Evolutionary conservation across 1,284 basidiomycete genomes (phyloP).

Genomic region (Hortiboletus rubellus): DNA sequence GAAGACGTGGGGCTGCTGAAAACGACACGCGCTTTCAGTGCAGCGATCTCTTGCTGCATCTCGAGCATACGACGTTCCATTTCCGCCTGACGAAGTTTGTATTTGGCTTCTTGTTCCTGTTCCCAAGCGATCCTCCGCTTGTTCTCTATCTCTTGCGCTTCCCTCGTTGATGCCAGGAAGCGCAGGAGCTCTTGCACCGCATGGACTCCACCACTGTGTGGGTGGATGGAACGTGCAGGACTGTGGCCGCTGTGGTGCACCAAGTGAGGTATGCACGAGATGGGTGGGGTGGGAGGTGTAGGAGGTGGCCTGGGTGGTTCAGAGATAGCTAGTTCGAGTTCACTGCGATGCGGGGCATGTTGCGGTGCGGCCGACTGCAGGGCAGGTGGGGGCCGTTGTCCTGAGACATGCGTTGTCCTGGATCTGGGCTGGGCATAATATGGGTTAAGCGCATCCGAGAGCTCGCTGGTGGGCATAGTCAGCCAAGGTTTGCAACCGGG

Average conservation of each 20-base stretch:
- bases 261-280: background rate
- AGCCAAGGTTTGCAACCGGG: background rate
- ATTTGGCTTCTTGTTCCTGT: slow-evolving; percentile 62
- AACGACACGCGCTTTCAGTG: slow-evolving; percentile 45
- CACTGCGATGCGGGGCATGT: slow-evolving; percentile 53
- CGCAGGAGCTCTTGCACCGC: slow-evolving; percentile 59
- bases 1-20: slow-evolving; percentile 29
- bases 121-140: slow-evolving; percentile 64
- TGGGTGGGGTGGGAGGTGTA: slow-evolving; percentile 28
- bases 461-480: slow-evolving; percentile 60
- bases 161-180: slow-evolving; percentile 50
- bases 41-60: slow-evolving; percentile 58
- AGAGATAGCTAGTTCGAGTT: slow-evolving; percentile 58
- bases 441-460: slow-evolving; percentile 75
- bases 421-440: slow-evolving; percentile 49
- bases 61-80: slow-evolving; percentile 57
- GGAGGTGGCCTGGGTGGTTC: slow-evolving; percentile 43
- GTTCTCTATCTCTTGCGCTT: slow-evolving; percentile 58
- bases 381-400: slow-evolving; percentile 9
- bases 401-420: slow-evolving; percentile 30
- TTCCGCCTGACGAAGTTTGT: slow-evolving; percentile 53
- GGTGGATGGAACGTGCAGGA: slow-evolving; percentile 16
- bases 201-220: slow-evolving; percentile 39
- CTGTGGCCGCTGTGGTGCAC: slow-evolving; percentile 10
- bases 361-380: slow-evolving; percentile 34